phyloP scores from a whole-genome alignment of 2,329 filamentous ascomycete species.

The Ilyonectria robusta region DNA sequence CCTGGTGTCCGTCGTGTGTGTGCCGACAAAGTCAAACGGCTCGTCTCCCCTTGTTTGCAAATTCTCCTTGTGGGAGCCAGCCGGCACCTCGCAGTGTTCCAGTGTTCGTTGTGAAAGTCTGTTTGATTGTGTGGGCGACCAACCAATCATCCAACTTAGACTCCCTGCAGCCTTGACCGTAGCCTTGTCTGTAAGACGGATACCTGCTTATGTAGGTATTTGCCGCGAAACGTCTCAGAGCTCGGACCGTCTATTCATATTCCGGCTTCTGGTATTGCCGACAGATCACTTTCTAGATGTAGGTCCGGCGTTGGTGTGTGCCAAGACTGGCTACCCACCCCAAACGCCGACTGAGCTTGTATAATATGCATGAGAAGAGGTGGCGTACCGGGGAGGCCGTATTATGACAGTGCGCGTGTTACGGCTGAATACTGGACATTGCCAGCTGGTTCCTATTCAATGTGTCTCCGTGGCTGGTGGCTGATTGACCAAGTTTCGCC shows the following conservation, averaged over 20 bases:
- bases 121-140: not conserved
- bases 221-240: constrained; percentile 27
- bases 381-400: constrained; percentile 31
- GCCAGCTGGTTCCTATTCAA: constrained; percentile 26
- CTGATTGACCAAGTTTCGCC: constrained; percentile 13
- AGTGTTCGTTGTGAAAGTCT: not conserved
- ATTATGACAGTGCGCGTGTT: constrained; percentile 26
- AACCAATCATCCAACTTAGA: not conserved
- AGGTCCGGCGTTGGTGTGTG: constrained; percentile 12
- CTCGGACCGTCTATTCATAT: constrained; percentile 41
- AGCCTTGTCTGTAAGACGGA: constrained; percentile 4
- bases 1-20: not conserved
- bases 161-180: not conserved
- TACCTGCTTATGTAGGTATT: constrained; percentile 2
- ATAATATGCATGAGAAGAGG: constrained; percentile 20
- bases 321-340: constrained; percentile 9
- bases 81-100: constrained; percentile 21
- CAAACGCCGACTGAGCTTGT: constrained; percentile 4
- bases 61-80: not conserved
- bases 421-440: constrained; percentile 25
- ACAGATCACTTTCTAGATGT: constrained; percentile 26
- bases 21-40: not conserved
- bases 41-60: constrained; percentile 22
- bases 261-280: constrained; percentile 25
- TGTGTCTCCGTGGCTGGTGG: constrained; percentile 21